A percentile compares a stretch with the other conserved stretches of the same genome.
Conservation (phyloP, 2,329 filamentous ascomycete species). For the Chrysoporthe austroafricana region DNA sequence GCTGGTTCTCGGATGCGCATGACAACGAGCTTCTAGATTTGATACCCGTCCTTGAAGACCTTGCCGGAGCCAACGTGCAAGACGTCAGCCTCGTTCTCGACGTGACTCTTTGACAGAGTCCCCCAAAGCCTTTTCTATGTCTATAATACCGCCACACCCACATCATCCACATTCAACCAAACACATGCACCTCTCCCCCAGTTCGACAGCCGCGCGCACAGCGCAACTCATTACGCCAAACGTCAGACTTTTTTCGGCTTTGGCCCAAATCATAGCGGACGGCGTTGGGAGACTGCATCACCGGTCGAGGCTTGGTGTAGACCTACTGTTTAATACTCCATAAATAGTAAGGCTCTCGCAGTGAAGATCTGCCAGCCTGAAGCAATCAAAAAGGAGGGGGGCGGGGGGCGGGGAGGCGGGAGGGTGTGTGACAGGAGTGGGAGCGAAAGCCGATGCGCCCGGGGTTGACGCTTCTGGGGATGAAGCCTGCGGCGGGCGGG, state of each 20-base stretch:
- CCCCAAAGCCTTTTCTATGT: constrained; percentile 36
- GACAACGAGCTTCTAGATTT: constrained; percentile 98
- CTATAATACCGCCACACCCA: constrained; percentile 30
- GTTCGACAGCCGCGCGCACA: constrained; percentile 22
- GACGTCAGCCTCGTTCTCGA: constrained; percentile 98
- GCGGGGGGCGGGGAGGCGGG: neutral
- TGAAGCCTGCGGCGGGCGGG: neutral
- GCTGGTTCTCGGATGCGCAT: constrained; percentile 99
- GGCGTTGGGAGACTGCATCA: constrained; percentile 49
- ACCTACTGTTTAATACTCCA: constrained; percentile 43
- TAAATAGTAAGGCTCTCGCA: constrained; percentile 30
- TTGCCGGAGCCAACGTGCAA: constrained; percentile 84
- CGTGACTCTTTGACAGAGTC: constrained; percentile 69
- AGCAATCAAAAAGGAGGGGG: constrained; percentile 17
- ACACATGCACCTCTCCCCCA: constrained; percentile 31
- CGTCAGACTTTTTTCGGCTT: constrained; percentile 28
- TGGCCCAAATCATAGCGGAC: constrained; percentile 55
- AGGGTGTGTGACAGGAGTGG: neutral
- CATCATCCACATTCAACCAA: constrained; percentile 14
- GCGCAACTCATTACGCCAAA: constrained; percentile 25
- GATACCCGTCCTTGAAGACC: constrained; percentile 96
- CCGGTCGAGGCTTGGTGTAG: constrained; percentile 29
- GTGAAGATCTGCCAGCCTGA: constrained; percentile 28
- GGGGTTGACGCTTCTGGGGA: constrained; percentile 2
- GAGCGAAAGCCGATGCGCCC: neutral